phyloP scores from a whole-genome alignment of 1,284 basidiomycete genomes.

The Retiboletus flavoniger region DNA sequence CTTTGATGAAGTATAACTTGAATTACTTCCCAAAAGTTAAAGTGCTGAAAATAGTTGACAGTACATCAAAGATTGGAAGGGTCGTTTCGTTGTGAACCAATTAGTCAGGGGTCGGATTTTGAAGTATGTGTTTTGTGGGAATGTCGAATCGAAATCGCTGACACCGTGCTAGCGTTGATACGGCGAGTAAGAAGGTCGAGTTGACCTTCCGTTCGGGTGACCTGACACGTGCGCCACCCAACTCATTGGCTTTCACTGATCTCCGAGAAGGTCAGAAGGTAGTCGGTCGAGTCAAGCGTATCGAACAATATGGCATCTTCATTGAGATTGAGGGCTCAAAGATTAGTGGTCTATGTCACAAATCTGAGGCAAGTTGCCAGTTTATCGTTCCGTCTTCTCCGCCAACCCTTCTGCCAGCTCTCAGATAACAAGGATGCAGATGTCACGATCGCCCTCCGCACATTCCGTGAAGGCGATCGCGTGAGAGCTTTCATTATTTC shows the following conservation, averaged over 20 bases:
- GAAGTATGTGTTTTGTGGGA: slow-evolving; percentile 45
- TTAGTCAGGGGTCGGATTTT: slow-evolving; percentile 85
- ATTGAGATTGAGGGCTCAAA: slow-evolving; percentile 83
- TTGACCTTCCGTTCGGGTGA: slow-evolving; percentile 77
- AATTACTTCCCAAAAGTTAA: neutral
- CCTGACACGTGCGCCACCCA: slow-evolving; percentile 43
- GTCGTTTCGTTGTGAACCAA: slow-evolving; percentile 77
- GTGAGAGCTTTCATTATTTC: slow-evolving; percentile 80
- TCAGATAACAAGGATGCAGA: slow-evolving; percentile 84
- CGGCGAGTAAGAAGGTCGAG: slow-evolving; percentile 76
- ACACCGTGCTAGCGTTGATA: slow-evolving; percentile 57
- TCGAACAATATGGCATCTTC: slow-evolving; percentile 91
- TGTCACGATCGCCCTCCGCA: slow-evolving; percentile 72
- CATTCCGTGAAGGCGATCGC: slow-evolving; percentile 84
- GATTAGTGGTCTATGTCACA: slow-evolving; percentile 91
- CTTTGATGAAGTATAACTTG: slow-evolving; percentile 71
- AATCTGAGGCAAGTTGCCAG: slow-evolving; percentile 66
- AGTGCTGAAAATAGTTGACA: slow-evolving; percentile 35
- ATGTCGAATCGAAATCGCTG: slow-evolving; percentile 10
- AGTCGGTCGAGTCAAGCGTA: slow-evolving; percentile 69
- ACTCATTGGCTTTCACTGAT: slow-evolving; percentile 52
- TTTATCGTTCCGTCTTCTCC: neutral
- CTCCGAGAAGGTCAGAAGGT: slow-evolving; percentile 76
- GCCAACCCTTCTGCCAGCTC: slow-evolving; percentile 48
- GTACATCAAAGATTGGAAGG: slow-evolving; percentile 96